Conservation (phyloP, 2,329 filamentous ascomycete species). For the Cryphonectria nitschkei region DNA sequence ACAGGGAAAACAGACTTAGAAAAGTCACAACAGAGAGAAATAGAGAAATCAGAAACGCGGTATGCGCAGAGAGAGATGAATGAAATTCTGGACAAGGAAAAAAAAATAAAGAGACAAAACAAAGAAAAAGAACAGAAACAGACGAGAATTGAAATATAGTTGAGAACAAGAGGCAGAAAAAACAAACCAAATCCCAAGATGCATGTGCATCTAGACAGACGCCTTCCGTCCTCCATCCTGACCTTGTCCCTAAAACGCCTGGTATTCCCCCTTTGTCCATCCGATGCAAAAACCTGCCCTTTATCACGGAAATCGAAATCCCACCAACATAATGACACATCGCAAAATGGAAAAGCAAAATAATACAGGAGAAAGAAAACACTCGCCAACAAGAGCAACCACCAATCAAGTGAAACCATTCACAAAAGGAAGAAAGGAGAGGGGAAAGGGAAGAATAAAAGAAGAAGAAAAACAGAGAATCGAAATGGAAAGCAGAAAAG, state of each 20-base stretch:
- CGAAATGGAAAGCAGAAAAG: slow-evolving; percentile 13
- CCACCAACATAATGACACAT: not conserved
- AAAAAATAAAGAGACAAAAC: not conserved
- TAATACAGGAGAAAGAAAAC: slow-evolving; percentile 4
- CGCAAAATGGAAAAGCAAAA: not conserved
- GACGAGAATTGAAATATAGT: not conserved
- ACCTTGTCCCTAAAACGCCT: slow-evolving; percentile 37
- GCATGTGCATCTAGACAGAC: slow-evolving; percentile 17
- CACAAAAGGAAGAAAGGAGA: slow-evolving; percentile 14
- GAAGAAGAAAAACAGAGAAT: not conserved
- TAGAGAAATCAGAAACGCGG: not conserved
- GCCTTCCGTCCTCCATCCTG: slow-evolving; percentile 6
- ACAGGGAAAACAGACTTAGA: not conserved
- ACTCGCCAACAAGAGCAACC: slow-evolving; percentile 1
- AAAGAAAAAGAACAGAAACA: not conserved
- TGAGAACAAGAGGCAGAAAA: slow-evolving; percentile 3
- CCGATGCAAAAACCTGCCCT: slow-evolving; percentile 23
- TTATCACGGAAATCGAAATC: not conserved
- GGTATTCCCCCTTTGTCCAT: slow-evolving; percentile 36
- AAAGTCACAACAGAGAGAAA: slow-evolving; percentile 6
- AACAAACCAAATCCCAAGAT: slow-evolving; percentile 11
- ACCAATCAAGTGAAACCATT: slow-evolving; percentile 6
- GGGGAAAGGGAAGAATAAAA: not conserved
- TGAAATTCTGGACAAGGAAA: slow-evolving; percentile 20
- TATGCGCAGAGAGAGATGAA: slow-evolving; percentile 14